Conservation (phyloP, 2,329 filamentous ascomycete genomes). For the Pseudogymnoascus sp. region DNA sequence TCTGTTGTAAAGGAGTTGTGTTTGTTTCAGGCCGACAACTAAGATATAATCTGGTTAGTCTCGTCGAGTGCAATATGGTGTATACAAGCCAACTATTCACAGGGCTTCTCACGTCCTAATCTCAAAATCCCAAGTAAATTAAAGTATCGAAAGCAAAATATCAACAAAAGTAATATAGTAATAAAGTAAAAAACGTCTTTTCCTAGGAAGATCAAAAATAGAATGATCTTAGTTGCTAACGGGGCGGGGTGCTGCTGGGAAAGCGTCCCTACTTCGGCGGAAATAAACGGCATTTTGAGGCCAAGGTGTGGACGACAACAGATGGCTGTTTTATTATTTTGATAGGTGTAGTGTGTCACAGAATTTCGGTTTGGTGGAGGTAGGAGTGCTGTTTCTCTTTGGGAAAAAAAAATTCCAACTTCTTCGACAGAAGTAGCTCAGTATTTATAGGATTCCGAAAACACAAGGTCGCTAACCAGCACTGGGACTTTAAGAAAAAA, state of each 20-base stretch:
- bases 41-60: not conserved
- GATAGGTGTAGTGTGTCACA: not conserved
- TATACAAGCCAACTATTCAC: not conserved
- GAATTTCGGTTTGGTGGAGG: not conserved
- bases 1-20: not conserved
- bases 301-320: not conserved
- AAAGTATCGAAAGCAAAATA: not conserved
- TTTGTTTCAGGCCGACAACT: not conserved
- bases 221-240: not conserved
- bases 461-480: not conserved
- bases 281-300: not conserved
- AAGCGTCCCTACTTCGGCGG: not conserved
- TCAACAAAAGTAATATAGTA: not conserved
- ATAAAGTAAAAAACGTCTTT: not conserved
- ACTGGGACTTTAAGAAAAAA: not conserved
- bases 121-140: not conserved
- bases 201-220: not conserved
- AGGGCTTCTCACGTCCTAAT: not conserved
- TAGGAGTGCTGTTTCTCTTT: not conserved
- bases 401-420: not conserved
- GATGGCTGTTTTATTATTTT: not conserved
- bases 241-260: not conserved
- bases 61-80: not conserved
- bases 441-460: not conserved
- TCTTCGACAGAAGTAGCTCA: not conserved